Evolutionary conservation across 2,329 filamentous ascomycete genomes (phyloP).

Genomic region (Penicillium nordicum): DNA sequence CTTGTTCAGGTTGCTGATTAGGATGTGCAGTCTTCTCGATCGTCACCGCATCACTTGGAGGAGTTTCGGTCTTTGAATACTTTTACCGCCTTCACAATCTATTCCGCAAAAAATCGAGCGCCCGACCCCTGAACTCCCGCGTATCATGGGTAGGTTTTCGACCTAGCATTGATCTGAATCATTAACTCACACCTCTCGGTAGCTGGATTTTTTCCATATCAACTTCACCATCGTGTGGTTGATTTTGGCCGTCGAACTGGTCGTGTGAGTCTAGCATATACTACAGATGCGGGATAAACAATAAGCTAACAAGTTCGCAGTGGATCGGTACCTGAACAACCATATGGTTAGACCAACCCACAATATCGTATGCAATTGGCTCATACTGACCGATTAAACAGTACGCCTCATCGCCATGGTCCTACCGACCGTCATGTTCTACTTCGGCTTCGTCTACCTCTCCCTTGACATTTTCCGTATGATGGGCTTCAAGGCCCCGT

Average conservation of each 20-base stretch:
- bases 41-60: conserved; percentile 40
- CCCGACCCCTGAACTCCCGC: conserved; percentile 42
- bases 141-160: conserved; percentile 40
- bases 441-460: conserved; percentile 43
- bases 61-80: conserved; percentile 44
- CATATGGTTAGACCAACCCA: conserved; percentile 34
- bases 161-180: background rate
- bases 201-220: conserved; percentile 48
- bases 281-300: background rate
- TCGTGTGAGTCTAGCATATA: conserved; percentile 34
- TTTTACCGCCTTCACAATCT: conserved; percentile 42
- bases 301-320: conserved; percentile 25
- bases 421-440: conserved; percentile 46
- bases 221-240: conserved; percentile 47
- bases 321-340: conserved; percentile 41
- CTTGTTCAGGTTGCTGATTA: conserved; percentile 7
- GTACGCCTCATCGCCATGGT: conserved; percentile 46
- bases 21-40: conserved; percentile 40
- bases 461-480: conserved; percentile 43
- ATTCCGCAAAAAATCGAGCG: conserved; percentile 36
- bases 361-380: background rate
- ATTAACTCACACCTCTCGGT: conserved; percentile 3
- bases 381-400: conserved; percentile 14
- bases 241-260: conserved; percentile 42
- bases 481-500: conserved; percentile 51